These are phyloP conservation scores for Colletotrichum truncatum DNA, from an alignment of 2,329 filamentous ascomycete genomes.

Conservation along the genomic window DNA sequence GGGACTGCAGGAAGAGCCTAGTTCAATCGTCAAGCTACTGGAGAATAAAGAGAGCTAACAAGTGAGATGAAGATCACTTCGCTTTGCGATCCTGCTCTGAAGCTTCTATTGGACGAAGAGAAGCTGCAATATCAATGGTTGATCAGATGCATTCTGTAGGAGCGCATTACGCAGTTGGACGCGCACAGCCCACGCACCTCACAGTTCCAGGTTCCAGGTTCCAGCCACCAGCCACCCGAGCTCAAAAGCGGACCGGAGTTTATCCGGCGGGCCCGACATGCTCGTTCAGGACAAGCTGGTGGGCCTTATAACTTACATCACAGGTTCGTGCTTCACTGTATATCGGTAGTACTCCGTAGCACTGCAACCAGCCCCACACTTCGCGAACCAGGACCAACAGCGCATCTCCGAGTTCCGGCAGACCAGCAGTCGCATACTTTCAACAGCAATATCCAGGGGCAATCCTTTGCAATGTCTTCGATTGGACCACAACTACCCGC, in stretches of 20 bases:
- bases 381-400: neutral
- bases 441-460: neutral
- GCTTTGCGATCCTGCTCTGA: neutral
- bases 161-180: conserved; percentile 26
- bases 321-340: conserved; percentile 1
- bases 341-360: too few relatives aligned
- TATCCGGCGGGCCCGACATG: conserved; percentile 8
- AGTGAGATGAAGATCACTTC: neutral
- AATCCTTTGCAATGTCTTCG: conserved; percentile 64
- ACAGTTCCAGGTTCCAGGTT: conserved; percentile 30
- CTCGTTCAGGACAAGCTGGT: neutral
- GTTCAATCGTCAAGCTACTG: neutral
- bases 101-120: conserved; percentile 21
- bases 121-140: conserved; percentile 9
- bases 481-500: conserved; percentile 77
- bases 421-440: neutral
- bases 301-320: conserved; percentile 6
- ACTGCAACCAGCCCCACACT: neutral
- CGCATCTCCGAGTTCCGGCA: neutral
- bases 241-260: conserved; percentile 19
- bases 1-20: neutral
- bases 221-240: conserved; percentile 22
- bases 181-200: conserved; percentile 20
- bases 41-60: neutral
- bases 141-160: conserved; percentile 9